These are phyloP conservation scores for Pichia kudriavzevii DNA, from an alignment of 1,139 yeast genomes.

Conservation along the genomic window DNA sequence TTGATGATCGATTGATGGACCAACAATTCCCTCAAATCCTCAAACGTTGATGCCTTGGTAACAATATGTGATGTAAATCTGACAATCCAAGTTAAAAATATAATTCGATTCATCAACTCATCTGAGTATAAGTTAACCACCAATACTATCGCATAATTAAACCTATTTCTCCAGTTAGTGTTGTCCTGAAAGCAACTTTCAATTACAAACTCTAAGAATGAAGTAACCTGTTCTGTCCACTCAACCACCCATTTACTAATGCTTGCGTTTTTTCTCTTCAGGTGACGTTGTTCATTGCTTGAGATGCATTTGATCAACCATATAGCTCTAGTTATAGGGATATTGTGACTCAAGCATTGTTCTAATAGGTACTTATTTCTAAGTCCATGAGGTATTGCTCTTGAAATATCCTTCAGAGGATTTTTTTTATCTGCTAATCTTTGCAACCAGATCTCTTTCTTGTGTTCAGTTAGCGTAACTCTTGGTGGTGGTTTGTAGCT, in stretches of 20 bases:
- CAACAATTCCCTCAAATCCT: conserved; percentile 20
- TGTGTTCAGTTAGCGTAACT: conserved; percentile 81
- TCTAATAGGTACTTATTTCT: conserved; percentile 67
- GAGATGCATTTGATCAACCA: conserved; percentile 90
- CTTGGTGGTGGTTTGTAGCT: conserved; percentile 75
- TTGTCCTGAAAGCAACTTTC: conserved; percentile 33
- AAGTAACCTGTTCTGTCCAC: conserved; percentile 78
- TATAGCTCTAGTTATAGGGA: conserved; percentile 72
- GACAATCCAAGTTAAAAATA: conserved; percentile 57
- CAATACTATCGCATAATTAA: conserved; percentile 54
- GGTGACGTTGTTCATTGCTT: conserved; percentile 67
- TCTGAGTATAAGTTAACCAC: conserved; percentile 61
- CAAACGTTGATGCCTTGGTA: conserved; percentile 25
- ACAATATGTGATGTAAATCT: conserved; percentile 42
- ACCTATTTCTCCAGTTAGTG: conserved; percentile 42
- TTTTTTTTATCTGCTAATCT: conserved; percentile 65
- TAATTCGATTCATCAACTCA: conserved; percentile 52
- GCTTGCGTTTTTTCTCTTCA: conserved; percentile 45
- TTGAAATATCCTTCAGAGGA: conserved; percentile 59
- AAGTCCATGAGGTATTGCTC: conserved; percentile 89
- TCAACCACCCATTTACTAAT: conserved; percentile 69
- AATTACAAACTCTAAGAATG: conserved; percentile 48
- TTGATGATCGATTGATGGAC: conserved; percentile 50
- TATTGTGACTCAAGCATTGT: conserved; percentile 53
- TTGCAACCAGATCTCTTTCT: conserved; percentile 75